Evolutionary conservation across 345 rosid genomes (phyloP).

Genomic region (Acer saccharum): DNA sequence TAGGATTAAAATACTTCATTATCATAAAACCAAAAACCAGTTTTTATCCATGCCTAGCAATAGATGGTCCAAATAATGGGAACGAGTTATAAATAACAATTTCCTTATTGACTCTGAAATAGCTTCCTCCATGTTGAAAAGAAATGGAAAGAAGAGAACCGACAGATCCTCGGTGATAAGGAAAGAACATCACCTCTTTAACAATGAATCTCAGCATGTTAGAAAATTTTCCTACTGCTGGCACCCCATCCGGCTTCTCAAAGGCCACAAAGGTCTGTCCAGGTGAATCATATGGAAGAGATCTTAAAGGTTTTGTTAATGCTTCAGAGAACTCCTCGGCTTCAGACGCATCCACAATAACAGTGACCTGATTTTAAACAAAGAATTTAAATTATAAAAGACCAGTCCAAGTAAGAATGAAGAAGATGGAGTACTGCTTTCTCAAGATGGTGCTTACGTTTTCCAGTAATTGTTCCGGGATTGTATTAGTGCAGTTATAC

Average conservation of each 20-base stretch:
- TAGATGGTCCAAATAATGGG: not conserved
- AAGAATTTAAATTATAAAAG: conserved; percentile 19
- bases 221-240: conserved; percentile 87
- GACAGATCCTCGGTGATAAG: not conserved
- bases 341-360: conserved; percentile 87
- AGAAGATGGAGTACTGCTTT: conserved; percentile 5
- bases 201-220: conserved; percentile 84
- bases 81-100: not conserved
- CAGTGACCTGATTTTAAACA: conserved; percentile 63
- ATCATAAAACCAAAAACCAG: not conserved
- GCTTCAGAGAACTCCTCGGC: conserved; percentile 81
- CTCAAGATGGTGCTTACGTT: conserved; percentile 51
- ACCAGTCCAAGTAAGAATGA: not conserved
- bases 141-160: not conserved
- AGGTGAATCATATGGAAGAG: conserved; percentile 93
- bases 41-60: not conserved
- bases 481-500: conserved; percentile 95
- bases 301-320: conserved; percentile 65
- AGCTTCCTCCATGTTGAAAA: not conserved
- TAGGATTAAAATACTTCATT: not conserved
- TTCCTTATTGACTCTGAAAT: not conserved
- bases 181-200: conserved; percentile 65
- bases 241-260: conserved; percentile 82
- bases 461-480: conserved; percentile 93
- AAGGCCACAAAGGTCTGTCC: conserved; percentile 90